Base-by-base conservation (phyloP, 805 yeast species). In the Ogataea degrootiae region DNA sequence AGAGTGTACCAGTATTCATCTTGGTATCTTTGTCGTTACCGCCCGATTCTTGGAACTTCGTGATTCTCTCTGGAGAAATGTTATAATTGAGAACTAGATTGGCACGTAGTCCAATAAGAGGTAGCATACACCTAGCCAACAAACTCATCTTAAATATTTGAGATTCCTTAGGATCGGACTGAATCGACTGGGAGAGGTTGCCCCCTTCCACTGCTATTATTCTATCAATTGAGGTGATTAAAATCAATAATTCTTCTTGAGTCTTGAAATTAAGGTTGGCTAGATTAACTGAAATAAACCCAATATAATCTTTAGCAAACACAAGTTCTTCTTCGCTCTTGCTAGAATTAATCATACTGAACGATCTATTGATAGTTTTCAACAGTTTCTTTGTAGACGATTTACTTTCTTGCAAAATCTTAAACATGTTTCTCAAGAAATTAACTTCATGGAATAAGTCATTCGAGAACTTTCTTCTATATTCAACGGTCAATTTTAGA, bases 211-310 rank as follows among this genome's bases (percentile, higher is more conserved):
- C 62, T 1, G 73, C 57, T 2, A 78, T 54, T 0, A 72, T 49
- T 39, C 69, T 60, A 46, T 81, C 81, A 34, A 82, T 56, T 1
- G 68, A 72, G 40, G 66, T 61, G 3, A 79, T 55, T 1, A 82
- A 31, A 0, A 67, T 49, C 41, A 75, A 71, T 0, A 79, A 73
- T 44, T 84, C 88, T 46, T 83, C 87, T 41, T 72, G 59, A 0
- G 73, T 66, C 0, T 56, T 52, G 39, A 80, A 72, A 2, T 65
- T 67, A 15, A 74, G 55, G 2, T 57, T 59, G 1, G 73, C 56
- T 6, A 83, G 45, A 49, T 78, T 76, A 2, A 63, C 46, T 1
- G 71, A 61, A 7, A 75, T 43, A 48, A 68, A 75, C 6, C 60
- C 52, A 6, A 67, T 50, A 44, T 60, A 71, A 34, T 62, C 58